Evolutionary conservation across 352 stramenopile species (phyloP).

Genomic region (Phytophthora cryptogea): DNA sequence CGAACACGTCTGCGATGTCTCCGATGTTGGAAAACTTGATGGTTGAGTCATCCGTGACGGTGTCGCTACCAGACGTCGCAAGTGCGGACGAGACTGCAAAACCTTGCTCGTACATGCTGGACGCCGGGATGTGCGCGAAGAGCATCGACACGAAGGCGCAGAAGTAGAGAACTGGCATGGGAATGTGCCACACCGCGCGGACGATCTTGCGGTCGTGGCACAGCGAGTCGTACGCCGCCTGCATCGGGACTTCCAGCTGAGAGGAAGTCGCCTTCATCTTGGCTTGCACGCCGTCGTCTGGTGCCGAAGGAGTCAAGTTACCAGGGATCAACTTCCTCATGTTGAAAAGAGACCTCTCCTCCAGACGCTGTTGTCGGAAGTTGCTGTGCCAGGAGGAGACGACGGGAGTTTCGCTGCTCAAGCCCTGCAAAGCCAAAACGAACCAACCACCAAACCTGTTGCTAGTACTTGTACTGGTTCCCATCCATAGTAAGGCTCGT

Average conservation of each 20-base stretch:
- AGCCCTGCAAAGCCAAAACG: no score
- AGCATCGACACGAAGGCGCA: slow-evolving; percentile 51
- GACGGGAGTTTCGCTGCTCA: no score
- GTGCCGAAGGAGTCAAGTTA: neutral
- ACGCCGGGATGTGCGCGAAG: slow-evolving; percentile 45
- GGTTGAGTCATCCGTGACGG: slow-evolving; percentile 43
- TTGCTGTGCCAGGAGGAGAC: no score
- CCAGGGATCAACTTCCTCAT: slow-evolving; percentile 7
- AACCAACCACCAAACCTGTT: no score
- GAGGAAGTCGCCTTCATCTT: neutral
- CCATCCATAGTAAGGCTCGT: no score
- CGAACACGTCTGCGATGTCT: slow-evolving; percentile 41
- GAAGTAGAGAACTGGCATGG: slow-evolving; percentile 44
- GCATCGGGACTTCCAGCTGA: slow-evolving; percentile 16
- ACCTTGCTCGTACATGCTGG: slow-evolving; percentile 40
- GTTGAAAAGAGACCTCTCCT: no score
- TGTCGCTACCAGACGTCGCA: slow-evolving; percentile 49
- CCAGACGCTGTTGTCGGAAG: no score
- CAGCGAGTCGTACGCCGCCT: slow-evolving; percentile 37
- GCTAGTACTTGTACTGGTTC: no score
- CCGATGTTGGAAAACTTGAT: slow-evolving; percentile 58
- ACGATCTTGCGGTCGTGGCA: slow-evolving; percentile 46
- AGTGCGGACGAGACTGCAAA: slow-evolving; percentile 38
- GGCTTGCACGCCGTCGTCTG: neutral
- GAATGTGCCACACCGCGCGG: slow-evolving; percentile 37